Evolutionary conservation across 345 rosid species (phyloP).

Genomic region (Adansonia digitata): DNA sequence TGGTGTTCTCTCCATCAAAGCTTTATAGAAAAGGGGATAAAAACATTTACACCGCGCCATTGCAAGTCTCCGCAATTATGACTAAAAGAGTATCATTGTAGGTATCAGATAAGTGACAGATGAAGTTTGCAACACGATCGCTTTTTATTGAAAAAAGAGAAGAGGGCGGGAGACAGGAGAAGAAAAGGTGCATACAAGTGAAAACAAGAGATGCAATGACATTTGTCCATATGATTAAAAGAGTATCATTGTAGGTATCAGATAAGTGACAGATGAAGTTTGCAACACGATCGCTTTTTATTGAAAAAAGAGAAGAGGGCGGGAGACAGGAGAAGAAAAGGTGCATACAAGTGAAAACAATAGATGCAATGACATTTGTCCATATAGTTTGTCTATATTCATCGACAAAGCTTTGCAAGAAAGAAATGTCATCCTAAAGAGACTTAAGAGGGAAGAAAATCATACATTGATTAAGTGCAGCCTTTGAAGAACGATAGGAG

Average conservation of each 20-base stretch:
- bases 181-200: background rate
- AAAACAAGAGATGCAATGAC: background rate
- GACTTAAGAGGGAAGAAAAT: conserved; percentile 1
- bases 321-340: background rate
- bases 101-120: background rate
- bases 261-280: too few relatives aligned
- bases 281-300: background rate
- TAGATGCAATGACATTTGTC: background rate
- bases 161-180: background rate
- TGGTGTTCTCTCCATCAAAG: background rate
- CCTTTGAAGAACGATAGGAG: conserved; percentile 81
- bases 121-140: background rate
- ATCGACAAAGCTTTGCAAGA: background rate
- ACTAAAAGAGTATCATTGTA: background rate
- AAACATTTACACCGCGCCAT: background rate
- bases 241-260: too few relatives aligned
- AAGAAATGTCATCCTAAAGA: background rate
- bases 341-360: background rate
- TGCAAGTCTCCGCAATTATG: background rate
- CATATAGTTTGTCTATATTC: background rate
- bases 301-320: background rate
- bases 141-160: background rate
- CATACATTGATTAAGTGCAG: conserved; percentile 83
- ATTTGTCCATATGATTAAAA: background rate
- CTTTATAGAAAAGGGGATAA: background rate